phyloP scores from a whole-genome alignment of 345 rosid species.

The Camelina sativa region DNA sequence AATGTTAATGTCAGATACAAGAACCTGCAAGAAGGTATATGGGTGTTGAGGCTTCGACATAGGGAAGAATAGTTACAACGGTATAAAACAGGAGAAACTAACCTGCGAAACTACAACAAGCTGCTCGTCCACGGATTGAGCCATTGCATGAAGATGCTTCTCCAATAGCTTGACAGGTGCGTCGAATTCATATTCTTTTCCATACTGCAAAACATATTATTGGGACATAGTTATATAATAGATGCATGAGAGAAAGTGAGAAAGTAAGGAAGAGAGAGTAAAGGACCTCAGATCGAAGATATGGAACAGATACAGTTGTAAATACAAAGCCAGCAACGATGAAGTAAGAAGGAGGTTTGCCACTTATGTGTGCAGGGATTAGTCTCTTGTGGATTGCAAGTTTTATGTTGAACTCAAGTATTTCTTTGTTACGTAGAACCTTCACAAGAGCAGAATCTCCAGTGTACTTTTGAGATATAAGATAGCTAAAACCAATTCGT shows the following conservation, averaged over 20 bases:
- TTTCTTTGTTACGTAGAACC: slow-evolving; percentile 74
- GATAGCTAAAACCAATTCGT: slow-evolving; percentile 92
- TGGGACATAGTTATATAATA: slow-evolving; percentile 10
- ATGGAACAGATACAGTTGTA: slow-evolving; percentile 83
- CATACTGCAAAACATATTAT: slow-evolving; percentile 59
- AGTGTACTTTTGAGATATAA: slow-evolving; percentile 90
- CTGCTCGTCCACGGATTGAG: slow-evolving; percentile 80
- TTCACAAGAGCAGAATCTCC: slow-evolving; percentile 79
- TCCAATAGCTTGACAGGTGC: slow-evolving; percentile 93
- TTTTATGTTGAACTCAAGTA: slow-evolving; percentile 72
- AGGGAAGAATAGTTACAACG: neutral
- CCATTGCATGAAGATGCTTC: slow-evolving; percentile 90
- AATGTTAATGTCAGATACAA: slow-evolving; percentile 89
- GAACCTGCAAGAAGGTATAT: slow-evolving; percentile 57
- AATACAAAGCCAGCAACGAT: slow-evolving; percentile 94
- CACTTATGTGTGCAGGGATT: slow-evolving; percentile 81
- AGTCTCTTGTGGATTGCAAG: slow-evolving; percentile 85
- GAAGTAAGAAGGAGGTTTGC: slow-evolving; percentile 87
- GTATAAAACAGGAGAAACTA: neutral
- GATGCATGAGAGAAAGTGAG: neutral
- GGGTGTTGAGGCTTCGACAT: slow-evolving; percentile 4
- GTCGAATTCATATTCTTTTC: slow-evolving; percentile 94
- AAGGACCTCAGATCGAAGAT: slow-evolving; percentile 88
- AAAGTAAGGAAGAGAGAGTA: neutral
- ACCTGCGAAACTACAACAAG: slow-evolving; percentile 95